phyloP scores from a whole-genome alignment of 2,329 filamentous ascomycete species.

The Samsoniella hepiali region DNA sequence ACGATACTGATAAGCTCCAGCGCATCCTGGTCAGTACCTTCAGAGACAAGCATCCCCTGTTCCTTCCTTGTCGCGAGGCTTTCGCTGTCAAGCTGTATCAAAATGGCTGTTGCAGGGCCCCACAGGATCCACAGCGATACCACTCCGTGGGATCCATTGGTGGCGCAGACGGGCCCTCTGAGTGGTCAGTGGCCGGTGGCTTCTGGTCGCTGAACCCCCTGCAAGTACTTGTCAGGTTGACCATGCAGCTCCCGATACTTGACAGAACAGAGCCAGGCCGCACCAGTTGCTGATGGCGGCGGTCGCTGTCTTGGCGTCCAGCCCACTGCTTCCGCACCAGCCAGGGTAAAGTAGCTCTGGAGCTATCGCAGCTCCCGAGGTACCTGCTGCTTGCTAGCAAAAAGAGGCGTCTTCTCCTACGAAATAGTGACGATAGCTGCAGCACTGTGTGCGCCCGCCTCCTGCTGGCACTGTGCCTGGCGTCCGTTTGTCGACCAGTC shows the following conservation, averaged over 20 bases:
- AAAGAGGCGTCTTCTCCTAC: slow-evolving; percentile 7
- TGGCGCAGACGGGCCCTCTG: background rate
- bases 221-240: background rate
- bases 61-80: background rate
- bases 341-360: background rate
- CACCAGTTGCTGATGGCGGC: background rate
- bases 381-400: background rate
- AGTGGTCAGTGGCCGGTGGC: background rate
- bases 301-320: slow-evolving; percentile 6
- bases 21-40: background rate
- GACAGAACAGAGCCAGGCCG: background rate
- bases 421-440: slow-evolving; percentile 1
- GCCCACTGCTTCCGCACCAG: background rate
- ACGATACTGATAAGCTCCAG: slow-evolving; percentile 5
- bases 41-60: background rate
- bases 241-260: background rate
- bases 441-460: background rate
- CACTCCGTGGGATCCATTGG: slow-evolving; percentile 1
- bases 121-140: slow-evolving; percentile 1
- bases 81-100: background rate
- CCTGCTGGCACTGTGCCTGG: background rate
- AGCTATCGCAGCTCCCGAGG: background rate
- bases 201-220: background rate
- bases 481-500: background rate
- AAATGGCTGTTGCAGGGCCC: background rate